These are phyloP conservation scores for Psilocybe sp. DNA, from an alignment of 768 basidiomycete genomes.

Conservation along the genomic window DNA sequence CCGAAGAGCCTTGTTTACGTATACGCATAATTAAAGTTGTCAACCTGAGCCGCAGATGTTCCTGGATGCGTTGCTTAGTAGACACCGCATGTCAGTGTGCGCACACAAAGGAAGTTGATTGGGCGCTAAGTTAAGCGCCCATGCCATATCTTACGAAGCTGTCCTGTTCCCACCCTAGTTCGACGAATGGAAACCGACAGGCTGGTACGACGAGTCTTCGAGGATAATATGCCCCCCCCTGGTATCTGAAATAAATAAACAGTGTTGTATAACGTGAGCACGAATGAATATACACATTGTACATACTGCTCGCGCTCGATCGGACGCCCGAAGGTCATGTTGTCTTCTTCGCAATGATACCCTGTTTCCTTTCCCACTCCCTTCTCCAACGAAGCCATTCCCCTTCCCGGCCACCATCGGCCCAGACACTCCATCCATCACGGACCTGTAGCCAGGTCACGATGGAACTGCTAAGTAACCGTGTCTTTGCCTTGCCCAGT, in stretches of 20 bases:
- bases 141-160: background rate
- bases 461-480: slow-evolving; percentile 54
- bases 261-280: background rate
- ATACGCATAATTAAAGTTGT: no score
- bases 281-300: background rate
- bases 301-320: background rate
- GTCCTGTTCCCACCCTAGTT: background rate
- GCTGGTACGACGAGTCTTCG: background rate
- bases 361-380: slow-evolving; percentile 47
- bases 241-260: background rate
- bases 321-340: slow-evolving; percentile 1
- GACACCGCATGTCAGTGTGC: no score
- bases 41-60: no score
- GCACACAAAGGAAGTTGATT: background rate
- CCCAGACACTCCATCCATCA: slow-evolving; percentile 82
- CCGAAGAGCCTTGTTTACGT: no score
- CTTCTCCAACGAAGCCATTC: slow-evolving; percentile 70
- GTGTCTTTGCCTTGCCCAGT: slow-evolving; percentile 46
- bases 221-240: background rate
- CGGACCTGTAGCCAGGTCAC: slow-evolving; percentile 66
- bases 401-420: slow-evolving; percentile 70
- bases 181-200: background rate
- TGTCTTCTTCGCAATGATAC: slow-evolving; percentile 16
- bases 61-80: no score
- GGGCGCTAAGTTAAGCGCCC: background rate